Evolutionary conservation across 345 rosid species (phyloP).

Genomic region (Camelina hispida): DNA sequence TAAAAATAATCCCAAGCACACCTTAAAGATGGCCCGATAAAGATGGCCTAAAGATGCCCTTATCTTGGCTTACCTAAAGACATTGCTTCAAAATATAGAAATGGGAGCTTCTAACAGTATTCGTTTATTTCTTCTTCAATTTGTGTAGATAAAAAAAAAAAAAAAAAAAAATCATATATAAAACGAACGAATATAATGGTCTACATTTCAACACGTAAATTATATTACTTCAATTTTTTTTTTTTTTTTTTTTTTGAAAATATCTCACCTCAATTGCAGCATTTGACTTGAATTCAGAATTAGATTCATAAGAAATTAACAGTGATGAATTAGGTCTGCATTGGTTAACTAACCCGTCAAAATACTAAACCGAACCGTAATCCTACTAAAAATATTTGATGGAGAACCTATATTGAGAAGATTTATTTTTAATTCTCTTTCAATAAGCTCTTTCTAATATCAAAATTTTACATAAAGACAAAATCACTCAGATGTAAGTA

Average conservation of each 20-base stretch:
- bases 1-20: too few relatives aligned
- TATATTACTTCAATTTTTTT: background rate
- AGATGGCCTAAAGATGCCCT: too few relatives aligned
- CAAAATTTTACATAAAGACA: background rate
- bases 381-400: background rate
- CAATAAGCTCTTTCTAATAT: background rate
- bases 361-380: background rate
- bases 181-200: background rate
- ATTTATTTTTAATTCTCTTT: background rate
- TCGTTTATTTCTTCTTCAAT: slow-evolving; percentile 16
- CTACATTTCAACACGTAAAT: background rate
- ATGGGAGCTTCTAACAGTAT: slow-evolving; percentile 3
- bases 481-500: background rate
- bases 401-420: background rate
- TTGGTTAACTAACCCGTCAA: background rate
- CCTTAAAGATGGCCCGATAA: too few relatives aligned
- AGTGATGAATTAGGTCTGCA: background rate
- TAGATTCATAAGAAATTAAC: background rate
- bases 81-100: background rate
- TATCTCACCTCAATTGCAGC: background rate
- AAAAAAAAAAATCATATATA: background rate
- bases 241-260: background rate
- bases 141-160: background rate
- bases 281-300: slow-evolving; percentile 7
- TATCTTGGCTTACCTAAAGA: slow-evolving; percentile 10